Conservation (phyloP, 1,284 basidiomycete species). For the Phlebopus sp. region DNA sequence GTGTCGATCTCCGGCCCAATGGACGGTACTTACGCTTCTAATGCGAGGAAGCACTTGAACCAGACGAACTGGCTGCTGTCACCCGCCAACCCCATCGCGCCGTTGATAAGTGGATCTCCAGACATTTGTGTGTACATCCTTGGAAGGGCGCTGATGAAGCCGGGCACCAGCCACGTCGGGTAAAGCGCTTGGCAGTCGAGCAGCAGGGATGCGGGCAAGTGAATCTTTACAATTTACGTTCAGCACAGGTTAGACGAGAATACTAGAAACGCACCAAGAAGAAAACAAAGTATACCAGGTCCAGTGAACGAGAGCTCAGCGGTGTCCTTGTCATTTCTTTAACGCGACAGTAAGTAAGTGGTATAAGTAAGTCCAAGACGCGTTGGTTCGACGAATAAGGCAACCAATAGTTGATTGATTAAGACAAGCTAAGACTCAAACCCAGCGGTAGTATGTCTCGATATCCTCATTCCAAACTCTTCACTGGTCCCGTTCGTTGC, state of each 20-base stretch:
- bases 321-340: constrained; percentile 22
- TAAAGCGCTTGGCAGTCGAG: constrained; percentile 72
- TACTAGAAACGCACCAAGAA: constrained; percentile 46
- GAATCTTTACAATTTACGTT: constrained; percentile 40
- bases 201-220: constrained; percentile 61
- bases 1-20: constrained; percentile 18
- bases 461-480: constrained; percentile 49
- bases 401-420: not conserved
- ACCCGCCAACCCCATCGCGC: constrained; percentile 45
- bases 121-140: constrained; percentile 49
- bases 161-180: constrained; percentile 49
- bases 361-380: no score
- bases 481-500: constrained; percentile 34
- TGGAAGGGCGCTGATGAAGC: constrained; percentile 40
- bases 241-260: not conserved
- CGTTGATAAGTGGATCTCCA: constrained; percentile 63
- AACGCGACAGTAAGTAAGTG: not conserved
- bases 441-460: constrained; percentile 20
- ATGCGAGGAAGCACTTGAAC: constrained; percentile 62
- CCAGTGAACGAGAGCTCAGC: constrained; percentile 54
- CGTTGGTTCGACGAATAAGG: constrained; percentile 4
- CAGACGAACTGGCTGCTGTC: constrained; percentile 45
- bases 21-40: constrained; percentile 49
- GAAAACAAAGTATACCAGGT: constrained; percentile 62
- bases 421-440: no score